Base-by-base conservation (phyloP, 2,329 filamentous ascomycete genomes). In the Monascus ruber region DNA sequence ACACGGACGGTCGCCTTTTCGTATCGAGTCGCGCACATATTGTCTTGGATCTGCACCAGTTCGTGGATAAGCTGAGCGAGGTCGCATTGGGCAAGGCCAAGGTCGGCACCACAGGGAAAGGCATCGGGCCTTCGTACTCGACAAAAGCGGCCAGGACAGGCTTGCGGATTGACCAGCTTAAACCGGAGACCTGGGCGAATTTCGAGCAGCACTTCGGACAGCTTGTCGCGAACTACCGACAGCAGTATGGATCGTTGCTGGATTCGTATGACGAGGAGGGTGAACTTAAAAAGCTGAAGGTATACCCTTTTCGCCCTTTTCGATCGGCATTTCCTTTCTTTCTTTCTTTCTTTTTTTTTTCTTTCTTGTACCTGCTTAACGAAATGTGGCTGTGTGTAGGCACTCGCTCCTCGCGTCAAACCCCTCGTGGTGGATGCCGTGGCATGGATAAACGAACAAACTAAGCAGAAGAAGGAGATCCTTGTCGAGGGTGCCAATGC, bases 401-500 rank as follows among this genome's bases (percentile, higher is more conserved):
- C 63, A 50, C 60, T 60, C 52, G 62, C 59, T 40, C 54, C 52
- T 41, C 53, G 52, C 33, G 53, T 63, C 31, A 52, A 52, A 39
- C 61, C 59, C 10, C 58, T 60, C 48, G 54, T 68, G 38, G 56
- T 65, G 43, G 63, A 68, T 43, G 62, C 64, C 41, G 63, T 76
- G 38, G 68, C 70, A 34, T 67, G 77, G 42, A 63, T 77, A 36
- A 66, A 71, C 45, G 69, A 70, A 41, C 70, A 73, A 36, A 71
- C 76, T 53, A 64, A 71, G 47, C 66, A 66, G 8, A 7, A 11
- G 7, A 24, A 34, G n/a, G 34, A 71, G 48, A 76, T 77, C 44
- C 66, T 80, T 5, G 71, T 80, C 25, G 77, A 80, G 57, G 76
- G 76, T 36, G 76, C 76, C 36, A 79, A 81, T 48, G 76, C 76